Conservation (phyloP, 306 rosid genomes). For the Casuarina equisetifolia region DNA sequence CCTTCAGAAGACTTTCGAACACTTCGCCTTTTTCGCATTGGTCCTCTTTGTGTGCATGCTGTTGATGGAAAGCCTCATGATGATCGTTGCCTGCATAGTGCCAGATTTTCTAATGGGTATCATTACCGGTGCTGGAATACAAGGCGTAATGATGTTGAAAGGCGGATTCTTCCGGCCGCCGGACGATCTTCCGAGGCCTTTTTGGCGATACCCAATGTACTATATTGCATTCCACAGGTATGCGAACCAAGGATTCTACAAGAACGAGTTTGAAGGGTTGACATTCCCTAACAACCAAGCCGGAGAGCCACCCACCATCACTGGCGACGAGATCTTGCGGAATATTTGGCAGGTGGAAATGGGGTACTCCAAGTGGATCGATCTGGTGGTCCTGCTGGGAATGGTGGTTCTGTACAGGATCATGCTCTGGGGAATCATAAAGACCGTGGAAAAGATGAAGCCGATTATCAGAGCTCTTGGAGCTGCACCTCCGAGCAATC, state of each 20-base stretch:
- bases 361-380: slow-evolving; percentile 62
- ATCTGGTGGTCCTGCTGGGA: slow-evolving; percentile 52
- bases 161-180: slow-evolving; percentile 63
- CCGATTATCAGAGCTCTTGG: slow-evolving; percentile 9
- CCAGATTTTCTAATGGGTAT: slow-evolving; percentile 60
- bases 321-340: slow-evolving; percentile 44
- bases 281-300: slow-evolving; percentile 38
- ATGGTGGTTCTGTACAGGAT: slow-evolving; percentile 47
- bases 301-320: slow-evolving; percentile 17
- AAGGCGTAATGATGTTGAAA: slow-evolving; percentile 61
- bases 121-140: slow-evolving; percentile 47
- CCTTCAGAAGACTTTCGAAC: slow-evolving; percentile 38
- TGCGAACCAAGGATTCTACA: slow-evolving; percentile 61
- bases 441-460: slow-evolving; percentile 1
- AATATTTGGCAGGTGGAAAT: slow-evolving; percentile 49
- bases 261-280: slow-evolving; percentile 60
- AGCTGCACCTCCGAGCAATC: not conserved
- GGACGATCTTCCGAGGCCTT: slow-evolving; percentile 55
- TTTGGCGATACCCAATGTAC: slow-evolving; percentile 62
- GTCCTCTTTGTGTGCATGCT: slow-evolving; percentile 39
- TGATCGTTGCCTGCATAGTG: slow-evolving; percentile 55
- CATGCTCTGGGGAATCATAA: slow-evolving; percentile 44
- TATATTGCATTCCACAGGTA: slow-evolving; percentile 62
- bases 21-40: slow-evolving; percentile 39
- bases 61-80: slow-evolving; percentile 65